Evolutionary conservation across 2,329 filamentous ascomycete genomes (phyloP), one percentile per base, ranked within the genome.

Genomic region (Fonsecaea pedrosoi): DNA sequence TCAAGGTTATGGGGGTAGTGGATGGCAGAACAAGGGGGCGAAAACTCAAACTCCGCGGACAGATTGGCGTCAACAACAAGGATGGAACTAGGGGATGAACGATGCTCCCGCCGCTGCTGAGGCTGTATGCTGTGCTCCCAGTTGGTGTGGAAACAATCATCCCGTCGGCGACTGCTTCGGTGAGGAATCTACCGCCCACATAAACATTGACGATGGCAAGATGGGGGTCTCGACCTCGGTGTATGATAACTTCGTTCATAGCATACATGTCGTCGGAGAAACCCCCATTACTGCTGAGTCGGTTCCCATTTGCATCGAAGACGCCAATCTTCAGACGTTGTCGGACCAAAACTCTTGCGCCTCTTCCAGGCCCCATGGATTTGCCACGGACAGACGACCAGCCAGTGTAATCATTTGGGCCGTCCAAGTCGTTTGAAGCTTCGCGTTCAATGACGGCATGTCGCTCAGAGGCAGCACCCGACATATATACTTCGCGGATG

Each of bases 131-230:
- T 0, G 95, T 99, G 48, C 92, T 96, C 2, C 95, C 95, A 0
- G 95, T 99, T 0, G 95, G 95, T 0, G 94, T 97, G 70, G 91
- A 93, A 66, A 98, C 89, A 54, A 98, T 90, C 78, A 99, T 96
- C 59, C 95, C 95, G 77, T 99, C 95, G 0, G 94, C 94, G 12
- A 96, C 94, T 0, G 92, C 94, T 77, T 97, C 93, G 1, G 95
- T 99, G 54, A 99, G 83, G 74, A 95, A 96, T 62, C 92, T 89
- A 38, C 92, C 90, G 73, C 94, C 94, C 67, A 98, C 90, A 74
- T 89, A 95, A 53, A 99, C 92, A 75, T 96, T 92, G 72, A 99
- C 92, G 71, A 97, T 90, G 42, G 93, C 92, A 5, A 99, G 86
- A 78, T 98, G 94, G 0, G 95, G 92, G 70, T 94, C 90, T 38